Percentiles rank a stretch among this genome's conserved stretches.
Evolutionary conservation across 352 stramenopile genomes (phyloP).

Genomic region (Pythium biforme): DNA sequence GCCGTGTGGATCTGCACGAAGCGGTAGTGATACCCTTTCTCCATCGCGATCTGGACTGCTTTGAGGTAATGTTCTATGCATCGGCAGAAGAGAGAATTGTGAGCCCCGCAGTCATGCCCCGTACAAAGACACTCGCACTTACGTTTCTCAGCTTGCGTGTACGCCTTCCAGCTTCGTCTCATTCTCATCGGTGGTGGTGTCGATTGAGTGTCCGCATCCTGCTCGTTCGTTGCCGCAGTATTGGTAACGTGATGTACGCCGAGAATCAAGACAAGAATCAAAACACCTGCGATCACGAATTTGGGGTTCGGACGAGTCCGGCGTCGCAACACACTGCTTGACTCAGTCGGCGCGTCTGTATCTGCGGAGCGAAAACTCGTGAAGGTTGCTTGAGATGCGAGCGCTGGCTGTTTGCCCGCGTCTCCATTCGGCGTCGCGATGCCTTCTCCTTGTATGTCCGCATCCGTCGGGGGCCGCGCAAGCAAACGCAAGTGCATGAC

Average conservation of each 20-base stretch:
- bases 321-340: not conserved
- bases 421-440: not conserved
- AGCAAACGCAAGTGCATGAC: not conserved
- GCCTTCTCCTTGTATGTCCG: not conserved
- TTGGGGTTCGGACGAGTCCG: not conserved
- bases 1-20: constrained; percentile 25
- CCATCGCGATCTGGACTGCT: constrained; percentile 24
- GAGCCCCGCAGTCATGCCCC: too few species aligned
- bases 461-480: not conserved
- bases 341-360: not conserved
- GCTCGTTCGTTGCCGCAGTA: not conserved
- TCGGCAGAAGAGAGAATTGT: not conserved
- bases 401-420: not conserved
- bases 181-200: constrained; percentile 12
- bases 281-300: not conserved
- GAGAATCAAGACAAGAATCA: not conserved
- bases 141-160: constrained; percentile 20
- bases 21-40: constrained; percentile 24
- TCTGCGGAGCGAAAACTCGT: not conserved
- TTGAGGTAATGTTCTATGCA: constrained; percentile 20
- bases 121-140: not conserved
- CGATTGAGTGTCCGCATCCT: not conserved
- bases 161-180: constrained; percentile 18
- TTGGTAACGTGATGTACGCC: not conserved
- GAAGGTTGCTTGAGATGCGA: not conserved